Conservation (phyloP, 352 stramenopile genomes). For the Globisporangium yorkense region DNA sequence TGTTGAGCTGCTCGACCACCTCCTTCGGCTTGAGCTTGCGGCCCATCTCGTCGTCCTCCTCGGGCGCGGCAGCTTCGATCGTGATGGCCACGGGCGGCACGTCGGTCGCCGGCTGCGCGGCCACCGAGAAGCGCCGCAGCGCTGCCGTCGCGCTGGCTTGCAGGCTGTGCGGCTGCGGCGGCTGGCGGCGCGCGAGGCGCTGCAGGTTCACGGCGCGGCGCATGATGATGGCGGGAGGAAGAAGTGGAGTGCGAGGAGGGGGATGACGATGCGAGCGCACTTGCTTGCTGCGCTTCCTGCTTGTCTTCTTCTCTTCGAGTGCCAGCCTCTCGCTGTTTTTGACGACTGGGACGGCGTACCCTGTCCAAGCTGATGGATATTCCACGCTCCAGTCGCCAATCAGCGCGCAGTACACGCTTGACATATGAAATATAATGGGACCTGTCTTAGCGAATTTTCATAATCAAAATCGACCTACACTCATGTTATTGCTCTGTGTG, state of each 20-base stretch:
- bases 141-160: neutral
- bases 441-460: no score
- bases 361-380: no score
- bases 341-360: no score
- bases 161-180: slow-evolving; percentile 4
- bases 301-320: no score
- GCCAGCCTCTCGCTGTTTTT: no score
- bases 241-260: neutral
- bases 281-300: neutral
- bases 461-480: no score
- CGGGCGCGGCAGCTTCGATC: slow-evolving; percentile 14
- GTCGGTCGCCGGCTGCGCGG: slow-evolving; percentile 17
- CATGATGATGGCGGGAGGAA: slow-evolving; percentile 22
- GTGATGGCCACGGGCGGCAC: slow-evolving; percentile 16
- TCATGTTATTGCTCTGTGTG: no score
- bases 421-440: no score
- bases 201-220: slow-evolving; percentile 43
- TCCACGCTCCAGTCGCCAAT: no score
- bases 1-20: slow-evolving; percentile 94
- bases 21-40: slow-evolving; percentile 89
- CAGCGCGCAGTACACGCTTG: no score
- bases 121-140: slow-evolving; percentile 24
- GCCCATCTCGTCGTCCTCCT: slow-evolving; percentile 47
- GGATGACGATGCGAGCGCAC: neutral
- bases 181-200: slow-evolving; percentile 24